Conservation (phyloP, 257 asterid species). For the Fraxinus pennsylvanica region DNA sequence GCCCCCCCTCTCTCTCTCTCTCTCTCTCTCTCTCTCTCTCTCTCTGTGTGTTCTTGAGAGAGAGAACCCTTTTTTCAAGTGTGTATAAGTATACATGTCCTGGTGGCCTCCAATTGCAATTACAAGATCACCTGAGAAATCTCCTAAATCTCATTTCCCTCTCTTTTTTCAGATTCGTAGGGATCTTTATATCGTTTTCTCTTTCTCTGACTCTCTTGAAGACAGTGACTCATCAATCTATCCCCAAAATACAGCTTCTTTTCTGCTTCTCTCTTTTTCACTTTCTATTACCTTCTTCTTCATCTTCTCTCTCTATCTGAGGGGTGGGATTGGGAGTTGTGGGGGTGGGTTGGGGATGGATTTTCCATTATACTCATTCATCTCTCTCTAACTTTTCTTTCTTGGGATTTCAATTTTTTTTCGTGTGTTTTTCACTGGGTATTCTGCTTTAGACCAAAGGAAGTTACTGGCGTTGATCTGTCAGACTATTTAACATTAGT, state of each 20-base stretch:
- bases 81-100: neutral
- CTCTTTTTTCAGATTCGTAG: neutral
- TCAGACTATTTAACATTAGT: neutral
- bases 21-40: too few species aligned
- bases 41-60: too few species aligned
- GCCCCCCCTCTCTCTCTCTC: too few species aligned
- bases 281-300: neutral
- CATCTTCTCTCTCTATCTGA: too few species aligned
- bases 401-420: neutral
- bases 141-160: neutral
- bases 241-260: neutral
- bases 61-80: neutral
- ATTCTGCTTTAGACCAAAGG: neutral
- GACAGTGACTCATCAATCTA: neutral
- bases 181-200: too few species aligned
- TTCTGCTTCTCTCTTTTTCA: slow-evolving; percentile 14
- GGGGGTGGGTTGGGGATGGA: neutral
- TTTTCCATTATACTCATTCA: neutral
- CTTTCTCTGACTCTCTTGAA: neutral
- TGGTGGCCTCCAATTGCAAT: neutral
- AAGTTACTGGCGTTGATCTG: neutral
- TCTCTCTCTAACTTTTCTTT: neutral
- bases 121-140: neutral
- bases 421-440: neutral
- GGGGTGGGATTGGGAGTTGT: neutral